Evolutionary conservation across 2,329 filamentous ascomycete genomes (phyloP).

Genomic region (Aureobasidium sp.): DNA sequence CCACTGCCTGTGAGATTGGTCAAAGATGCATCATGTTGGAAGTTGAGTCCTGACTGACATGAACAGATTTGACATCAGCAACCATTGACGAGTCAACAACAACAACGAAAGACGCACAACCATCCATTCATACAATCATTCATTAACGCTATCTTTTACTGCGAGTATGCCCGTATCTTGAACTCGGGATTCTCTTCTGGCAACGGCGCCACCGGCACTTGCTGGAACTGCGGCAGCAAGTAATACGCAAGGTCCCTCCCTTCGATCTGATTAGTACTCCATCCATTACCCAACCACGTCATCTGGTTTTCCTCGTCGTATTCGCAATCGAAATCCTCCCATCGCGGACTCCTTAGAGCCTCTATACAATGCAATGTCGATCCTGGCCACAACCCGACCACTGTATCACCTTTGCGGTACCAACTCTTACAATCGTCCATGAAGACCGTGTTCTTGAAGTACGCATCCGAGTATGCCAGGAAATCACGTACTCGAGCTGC

Average conservation of each 20-base stretch:
- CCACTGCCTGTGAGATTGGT: background rate
- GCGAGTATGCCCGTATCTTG: constrained; percentile 28
- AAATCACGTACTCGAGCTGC: constrained; percentile 42
- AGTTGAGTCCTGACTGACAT: background rate
- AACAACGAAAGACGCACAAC: background rate
- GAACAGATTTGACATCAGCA: background rate
- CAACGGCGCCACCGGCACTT: constrained; percentile 24
- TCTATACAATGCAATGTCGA: constrained; percentile 43
- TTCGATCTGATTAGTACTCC: constrained; percentile 26
- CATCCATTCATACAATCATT: background rate
- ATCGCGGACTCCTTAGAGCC: constrained; percentile 34
- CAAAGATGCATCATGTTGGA: background rate
- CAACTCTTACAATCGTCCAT: constrained; percentile 36
- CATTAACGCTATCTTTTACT: constrained; percentile 17
- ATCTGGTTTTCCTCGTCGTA: constrained; percentile 27
- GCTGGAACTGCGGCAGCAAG: constrained; percentile 31
- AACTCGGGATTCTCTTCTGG: constrained; percentile 32
- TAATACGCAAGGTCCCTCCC: constrained; percentile 33
- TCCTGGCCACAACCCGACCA: constrained; percentile 36
- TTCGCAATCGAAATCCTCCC: constrained; percentile 39
- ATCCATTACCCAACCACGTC: constrained; percentile 31
- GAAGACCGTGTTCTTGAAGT: constrained; percentile 39
- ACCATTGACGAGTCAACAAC: background rate
- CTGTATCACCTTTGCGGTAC: constrained; percentile 26
- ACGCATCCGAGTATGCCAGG: constrained; percentile 34